Evolutionary conservation across 2,329 filamentous ascomycete genomes (phyloP), one percentile per base, ranked within the genome.

Genomic region (Beauveria sp.): DNA sequence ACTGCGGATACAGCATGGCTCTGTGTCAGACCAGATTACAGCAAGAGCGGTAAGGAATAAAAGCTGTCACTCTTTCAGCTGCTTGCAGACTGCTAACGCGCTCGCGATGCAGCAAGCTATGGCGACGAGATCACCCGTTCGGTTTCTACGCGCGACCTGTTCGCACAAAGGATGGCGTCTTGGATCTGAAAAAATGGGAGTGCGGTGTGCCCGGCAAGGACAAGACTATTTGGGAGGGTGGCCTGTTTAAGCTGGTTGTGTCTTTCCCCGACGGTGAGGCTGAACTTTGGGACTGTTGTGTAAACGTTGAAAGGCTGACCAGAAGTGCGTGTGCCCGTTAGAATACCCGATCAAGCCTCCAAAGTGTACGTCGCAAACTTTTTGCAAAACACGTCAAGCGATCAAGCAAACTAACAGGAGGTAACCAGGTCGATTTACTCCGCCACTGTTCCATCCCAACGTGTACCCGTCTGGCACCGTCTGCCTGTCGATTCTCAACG

Each of bases 291-390:
- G 16, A 42, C 24, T 14, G 8, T 43, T 34, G 40, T 26, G 22
- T 6, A 31, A 31, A 28, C 34, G 12, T 3, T 28, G n/a, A 7
- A n/a, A 38, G 46, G 46, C 53, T 49, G 43, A 34, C 18, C 40
- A 16, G n/a, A 18, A 45, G 55, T 20, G 18, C 26, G 26, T 59
- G 28, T 65, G 40, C 34, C 3, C 22, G 12, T 66, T 70, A 96
- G 95, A 99, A 71, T 99, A 99, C 75, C 95, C 95, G 18, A 99
- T 96, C 57, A 99, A 99, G 76, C 95, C 95, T 38, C 95, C 95
- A 1, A 99, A 99, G 79, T 99, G 95, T 96, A 85, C 75, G 88
- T 79, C 51, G 60, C 49, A 16, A 46, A 57, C 18, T 22, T n/a
- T 20, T 18, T 24, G 18, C 40, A 50, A n/a, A 14, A 22, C 3